Conservation (phyloP, 2,329 filamentous ascomycete species). For the Acrocalymma vagum region DNA sequence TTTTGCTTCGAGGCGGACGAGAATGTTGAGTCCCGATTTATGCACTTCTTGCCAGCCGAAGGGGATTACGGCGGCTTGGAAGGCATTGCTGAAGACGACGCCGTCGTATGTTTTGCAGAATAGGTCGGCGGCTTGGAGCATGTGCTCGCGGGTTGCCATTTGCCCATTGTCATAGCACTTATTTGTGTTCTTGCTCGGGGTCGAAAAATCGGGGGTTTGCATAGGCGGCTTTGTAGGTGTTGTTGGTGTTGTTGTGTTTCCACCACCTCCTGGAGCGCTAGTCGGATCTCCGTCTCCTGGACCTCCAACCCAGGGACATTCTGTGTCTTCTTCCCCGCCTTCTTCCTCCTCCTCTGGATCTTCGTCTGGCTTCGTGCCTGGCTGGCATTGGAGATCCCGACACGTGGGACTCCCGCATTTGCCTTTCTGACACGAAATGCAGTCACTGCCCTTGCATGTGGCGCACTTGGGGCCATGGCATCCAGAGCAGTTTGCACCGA, state of each 20-base stretch:
- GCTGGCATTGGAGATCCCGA: conserved; percentile 6
- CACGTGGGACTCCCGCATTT: conserved; percentile 7
- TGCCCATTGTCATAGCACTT: conserved; percentile 7
- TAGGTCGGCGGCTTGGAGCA: conserved; percentile 5
- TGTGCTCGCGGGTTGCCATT: conserved; percentile 7
- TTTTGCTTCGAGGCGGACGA: conserved; percentile 8
- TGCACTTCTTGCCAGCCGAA: conserved; percentile 12
- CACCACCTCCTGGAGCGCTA: not conserved
- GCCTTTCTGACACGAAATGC: conserved; percentile 7
- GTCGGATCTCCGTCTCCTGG: conserved; percentile 1
- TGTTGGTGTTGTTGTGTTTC: not conserved
- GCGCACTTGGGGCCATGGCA: not conserved
- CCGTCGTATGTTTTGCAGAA: conserved; percentile 8
- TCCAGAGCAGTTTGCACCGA: not conserved
- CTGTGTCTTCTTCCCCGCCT: conserved; percentile 1
- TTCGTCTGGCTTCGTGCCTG: conserved; percentile 1
- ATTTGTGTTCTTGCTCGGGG: conserved; percentile 4
- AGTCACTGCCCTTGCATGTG: conserved; percentile 1
- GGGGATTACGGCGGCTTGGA: not conserved
- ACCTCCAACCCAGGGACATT: not conserved
- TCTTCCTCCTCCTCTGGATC: conserved; percentile 3
- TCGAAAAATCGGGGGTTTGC: conserved; percentile 4
- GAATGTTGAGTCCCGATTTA: conserved; percentile 11
- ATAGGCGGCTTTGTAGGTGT: not conserved
- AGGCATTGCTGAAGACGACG: conserved; percentile 3